These are phyloP conservation scores for Aspergillus hiratsukae DNA, from an alignment of 2,329 filamentous ascomycete species.

Conservation along the genomic window DNA sequence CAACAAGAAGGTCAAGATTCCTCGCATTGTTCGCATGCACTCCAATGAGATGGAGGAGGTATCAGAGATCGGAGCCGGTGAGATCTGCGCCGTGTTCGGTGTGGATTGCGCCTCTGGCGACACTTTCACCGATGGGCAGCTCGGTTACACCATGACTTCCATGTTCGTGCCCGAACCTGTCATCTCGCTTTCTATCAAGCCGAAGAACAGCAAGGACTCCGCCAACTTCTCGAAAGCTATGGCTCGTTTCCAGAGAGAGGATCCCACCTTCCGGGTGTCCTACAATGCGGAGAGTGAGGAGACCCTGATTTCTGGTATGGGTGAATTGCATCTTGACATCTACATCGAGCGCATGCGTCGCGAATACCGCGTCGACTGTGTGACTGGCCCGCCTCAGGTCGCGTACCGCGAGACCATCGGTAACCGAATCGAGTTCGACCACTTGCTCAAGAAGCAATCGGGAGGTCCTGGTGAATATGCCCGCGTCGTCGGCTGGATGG, in stretches of 20 bases:
- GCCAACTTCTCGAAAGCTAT: conserved; percentile 98
- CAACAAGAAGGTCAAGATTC: conserved; percentile 94
- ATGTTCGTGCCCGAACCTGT: conserved; percentile 97
- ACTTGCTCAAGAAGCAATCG: conserved; percentile 88
- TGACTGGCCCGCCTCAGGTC: conserved; percentile 94
- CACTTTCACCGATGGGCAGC: conserved; percentile 89
- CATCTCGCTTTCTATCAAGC: conserved; percentile 95
- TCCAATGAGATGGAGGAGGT: conserved; percentile 99
- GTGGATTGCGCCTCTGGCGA: conserved; percentile 97
- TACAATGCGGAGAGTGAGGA: conserved; percentile 90
- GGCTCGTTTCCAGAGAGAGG: conserved; percentile 96
- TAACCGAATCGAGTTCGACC: conserved; percentile 77
- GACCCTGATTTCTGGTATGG: conserved; percentile 98
- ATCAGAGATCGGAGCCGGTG: conserved; percentile 83
- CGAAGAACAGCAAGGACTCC: conserved; percentile 86
- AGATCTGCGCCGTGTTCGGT: conserved; percentile 97
- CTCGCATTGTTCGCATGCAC: conserved; percentile 98
- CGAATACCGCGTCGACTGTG: conserved; percentile 94
- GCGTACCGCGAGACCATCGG: conserved; percentile 94
- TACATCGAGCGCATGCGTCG: conserved; percentile 95
- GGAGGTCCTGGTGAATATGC: conserved; percentile 95
- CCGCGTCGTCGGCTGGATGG: conserved; percentile 85
- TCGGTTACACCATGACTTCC: conserved; percentile 93
- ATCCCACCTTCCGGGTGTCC: conserved; percentile 93
- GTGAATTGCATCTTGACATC: conserved; percentile 92